phyloP scores from a whole-genome alignment of 1,139 yeast genomes.

The Candida labiduridarum region DNA sequence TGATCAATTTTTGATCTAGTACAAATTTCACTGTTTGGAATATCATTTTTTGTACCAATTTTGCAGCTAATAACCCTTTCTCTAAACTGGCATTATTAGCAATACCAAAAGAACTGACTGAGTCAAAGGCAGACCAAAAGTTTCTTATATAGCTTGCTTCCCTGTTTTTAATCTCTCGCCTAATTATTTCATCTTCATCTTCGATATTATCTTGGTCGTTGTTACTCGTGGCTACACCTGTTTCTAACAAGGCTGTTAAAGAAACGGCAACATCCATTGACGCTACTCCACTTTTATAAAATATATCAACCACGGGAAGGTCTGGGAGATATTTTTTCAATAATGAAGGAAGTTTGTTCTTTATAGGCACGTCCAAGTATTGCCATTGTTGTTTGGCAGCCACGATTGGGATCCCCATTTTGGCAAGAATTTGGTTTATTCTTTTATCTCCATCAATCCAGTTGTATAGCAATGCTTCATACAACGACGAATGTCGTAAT shows the following conservation, averaged over 20 bases:
- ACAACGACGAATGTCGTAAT: constrained; percentile 89
- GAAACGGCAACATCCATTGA: constrained; percentile 96
- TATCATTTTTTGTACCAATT: constrained; percentile 77
- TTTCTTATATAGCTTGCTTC: constrained; percentile 82
- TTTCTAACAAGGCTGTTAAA: constrained; percentile 77
- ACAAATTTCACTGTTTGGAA: constrained; percentile 89
- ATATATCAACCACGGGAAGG: constrained; percentile 70
- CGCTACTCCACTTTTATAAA: constrained; percentile 63
- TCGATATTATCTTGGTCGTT: constrained; percentile 24
- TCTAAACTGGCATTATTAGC: constrained; percentile 5
- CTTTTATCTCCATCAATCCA: constrained; percentile 83
- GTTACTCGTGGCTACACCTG: constrained; percentile 45
- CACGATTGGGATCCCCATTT: constrained; percentile 91
- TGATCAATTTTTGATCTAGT: constrained; percentile 77
- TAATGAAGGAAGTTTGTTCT: constrained; percentile 69
- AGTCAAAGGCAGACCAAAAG: constrained; percentile 97
- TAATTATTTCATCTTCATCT: constrained; percentile 41
- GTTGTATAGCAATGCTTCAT: constrained; percentile 85
- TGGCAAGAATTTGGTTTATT: constrained; percentile 88
- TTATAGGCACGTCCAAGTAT: constrained; percentile 81
- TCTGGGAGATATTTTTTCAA: constrained; percentile 67
- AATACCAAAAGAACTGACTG: constrained; percentile 67
- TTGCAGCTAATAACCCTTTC: constrained; percentile 55
- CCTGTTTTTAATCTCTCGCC: constrained; percentile 48
- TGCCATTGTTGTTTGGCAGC: constrained; percentile 93